These are phyloP conservation scores for Pittosporum tobira DNA, from an alignment of 129 eudicot species.

Conservation along the genomic window DNA sequence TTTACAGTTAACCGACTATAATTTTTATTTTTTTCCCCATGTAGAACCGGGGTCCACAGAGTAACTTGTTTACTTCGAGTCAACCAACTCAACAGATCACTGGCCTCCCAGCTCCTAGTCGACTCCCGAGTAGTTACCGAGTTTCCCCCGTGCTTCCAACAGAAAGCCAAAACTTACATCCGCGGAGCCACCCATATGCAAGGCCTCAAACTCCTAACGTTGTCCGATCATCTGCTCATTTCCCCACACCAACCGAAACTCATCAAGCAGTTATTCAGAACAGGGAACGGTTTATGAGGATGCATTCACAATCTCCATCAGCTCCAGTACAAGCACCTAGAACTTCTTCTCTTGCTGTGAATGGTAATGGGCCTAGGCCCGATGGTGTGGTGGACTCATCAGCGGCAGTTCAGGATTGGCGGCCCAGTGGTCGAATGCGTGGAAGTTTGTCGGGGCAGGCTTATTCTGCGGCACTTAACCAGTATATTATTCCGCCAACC, in stretches of 20 bases:
- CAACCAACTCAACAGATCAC: constrained; percentile 29
- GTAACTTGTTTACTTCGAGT: constrained; percentile 17
- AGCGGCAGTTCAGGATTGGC: constrained; percentile 50
- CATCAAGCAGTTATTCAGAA: constrained; percentile 29
- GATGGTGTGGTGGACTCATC: constrained; percentile 22
- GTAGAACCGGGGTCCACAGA: constrained; percentile 30
- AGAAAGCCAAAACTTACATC: constrained; percentile 29
- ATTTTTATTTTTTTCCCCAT: background rate
- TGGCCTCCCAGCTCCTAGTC: constrained; percentile 31
- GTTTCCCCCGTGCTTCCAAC: constrained; percentile 23
- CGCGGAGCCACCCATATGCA: constrained; percentile 19
- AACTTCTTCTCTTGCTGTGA: constrained; percentile 21
- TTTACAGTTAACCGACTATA: too few species aligned
- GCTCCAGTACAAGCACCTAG: constrained; percentile 29
- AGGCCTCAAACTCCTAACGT: constrained; percentile 23
- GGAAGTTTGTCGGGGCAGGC: constrained; percentile 65
- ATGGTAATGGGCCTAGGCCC: constrained; percentile 17
- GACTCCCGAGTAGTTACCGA: constrained; percentile 17
- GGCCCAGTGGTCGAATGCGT: constrained; percentile 79
- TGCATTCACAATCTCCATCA: constrained; percentile 16
- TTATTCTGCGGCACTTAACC: constrained; percentile 48
- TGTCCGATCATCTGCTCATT: constrained; percentile 26
- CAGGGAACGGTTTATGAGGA: constrained; percentile 20
- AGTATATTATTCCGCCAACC: constrained; percentile 35
- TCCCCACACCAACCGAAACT: constrained; percentile 11